Percentiles rank a stretch among this genome's conserved stretches.
phyloP scores from a whole-genome alignment of 306 rosid species.

The Acacia confusa region DNA sequence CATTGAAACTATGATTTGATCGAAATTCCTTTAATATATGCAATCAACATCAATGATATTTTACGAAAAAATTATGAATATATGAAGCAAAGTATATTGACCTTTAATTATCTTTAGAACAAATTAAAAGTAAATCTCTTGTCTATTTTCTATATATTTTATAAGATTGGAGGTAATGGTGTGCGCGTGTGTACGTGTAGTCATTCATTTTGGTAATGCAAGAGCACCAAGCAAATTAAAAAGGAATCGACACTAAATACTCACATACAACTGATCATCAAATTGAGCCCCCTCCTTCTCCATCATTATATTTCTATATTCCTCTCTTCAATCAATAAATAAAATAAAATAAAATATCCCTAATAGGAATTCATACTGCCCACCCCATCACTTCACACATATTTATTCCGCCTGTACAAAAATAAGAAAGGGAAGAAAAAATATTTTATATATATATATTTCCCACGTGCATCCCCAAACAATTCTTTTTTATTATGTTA shows the following conservation, averaged over 20 bases:
- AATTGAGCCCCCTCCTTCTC: background rate
- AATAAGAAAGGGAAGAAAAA: slow-evolving; percentile 11
- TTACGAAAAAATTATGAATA: no score
- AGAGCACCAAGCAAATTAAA: background rate
- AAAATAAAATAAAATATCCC: background rate
- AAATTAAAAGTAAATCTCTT: no score
- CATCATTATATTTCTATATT: no score
- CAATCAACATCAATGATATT: no score
- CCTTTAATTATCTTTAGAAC: no score
- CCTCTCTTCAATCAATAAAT: no score
- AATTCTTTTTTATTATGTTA: slow-evolving; percentile 3
- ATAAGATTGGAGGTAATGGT: no score
- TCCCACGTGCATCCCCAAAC: slow-evolving; percentile 30
- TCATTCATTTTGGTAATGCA: background rate
- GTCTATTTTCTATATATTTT: no score
- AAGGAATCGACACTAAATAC: background rate
- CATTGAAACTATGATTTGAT: no score
- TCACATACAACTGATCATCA: background rate
- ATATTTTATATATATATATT: background rate
- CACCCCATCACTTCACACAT: background rate
- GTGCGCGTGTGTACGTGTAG: no score
- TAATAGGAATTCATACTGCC: background rate
- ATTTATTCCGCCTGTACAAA: background rate
- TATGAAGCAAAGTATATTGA: no score
- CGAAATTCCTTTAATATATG: no score